A percentile compares a stretch with the other conserved stretches of the same genome.
Evolutionary conservation across 108 stramenopile genomes (phyloP).

Genomic region (Mediolabrus comicus): DNA sequence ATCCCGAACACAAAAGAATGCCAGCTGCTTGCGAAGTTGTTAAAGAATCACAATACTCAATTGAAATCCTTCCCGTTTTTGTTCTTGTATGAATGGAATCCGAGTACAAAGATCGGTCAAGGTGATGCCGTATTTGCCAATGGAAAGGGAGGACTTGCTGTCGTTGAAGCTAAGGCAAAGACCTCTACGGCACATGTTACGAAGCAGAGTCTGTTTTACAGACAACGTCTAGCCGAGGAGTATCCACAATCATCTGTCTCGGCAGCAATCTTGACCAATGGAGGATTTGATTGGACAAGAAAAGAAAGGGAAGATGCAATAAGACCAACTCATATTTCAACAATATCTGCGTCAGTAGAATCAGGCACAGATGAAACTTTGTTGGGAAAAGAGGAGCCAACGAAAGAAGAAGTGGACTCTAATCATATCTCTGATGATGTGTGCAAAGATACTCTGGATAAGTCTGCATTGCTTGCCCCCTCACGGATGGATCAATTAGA

Average conservation of each 20-base stretch:
- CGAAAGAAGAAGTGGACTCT: no score
- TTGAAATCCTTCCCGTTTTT: neutral
- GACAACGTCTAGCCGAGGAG: neutral
- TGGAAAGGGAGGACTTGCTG: neutral
- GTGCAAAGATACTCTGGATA: no score
- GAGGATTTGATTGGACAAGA: neutral
- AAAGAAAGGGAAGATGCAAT: neutral
- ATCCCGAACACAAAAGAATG: neutral
- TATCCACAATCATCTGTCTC: neutral
- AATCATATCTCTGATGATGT: no score
- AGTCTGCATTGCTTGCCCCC: no score
- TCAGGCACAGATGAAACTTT: no score
- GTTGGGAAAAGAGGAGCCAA: no score
- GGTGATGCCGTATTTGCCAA: neutral
- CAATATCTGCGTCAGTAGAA: no score
- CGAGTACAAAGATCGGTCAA: neutral
- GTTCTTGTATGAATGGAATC: neutral
- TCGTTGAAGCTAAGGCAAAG: neutral
- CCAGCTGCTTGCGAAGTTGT: neutral
- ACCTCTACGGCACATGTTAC: neutral
- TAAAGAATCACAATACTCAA: neutral
- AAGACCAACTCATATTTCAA: no score
- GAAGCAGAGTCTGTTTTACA: neutral
- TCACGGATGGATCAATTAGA: no score
- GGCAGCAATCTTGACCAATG: neutral